Evolutionary conservation across 768 basidiomycete species (phyloP).

Genomic region (Naganishia antarctica): DNA sequence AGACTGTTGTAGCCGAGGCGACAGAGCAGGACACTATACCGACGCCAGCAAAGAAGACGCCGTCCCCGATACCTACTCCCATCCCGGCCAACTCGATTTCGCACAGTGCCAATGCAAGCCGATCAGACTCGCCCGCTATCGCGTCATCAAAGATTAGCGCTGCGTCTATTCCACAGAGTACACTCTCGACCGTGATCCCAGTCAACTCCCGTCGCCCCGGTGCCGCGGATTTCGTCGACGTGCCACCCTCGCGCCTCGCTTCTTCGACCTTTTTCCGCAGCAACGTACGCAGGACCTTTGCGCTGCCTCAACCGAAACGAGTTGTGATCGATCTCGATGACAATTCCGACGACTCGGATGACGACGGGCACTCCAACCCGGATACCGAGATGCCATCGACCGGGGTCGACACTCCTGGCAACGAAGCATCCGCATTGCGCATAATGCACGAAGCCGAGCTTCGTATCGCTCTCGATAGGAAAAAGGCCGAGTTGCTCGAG

Average conservation of each 20-base stretch:
- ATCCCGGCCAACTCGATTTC: not conserved
- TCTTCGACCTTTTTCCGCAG: constrained; percentile 16
- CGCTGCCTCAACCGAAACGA: constrained; percentile 10
- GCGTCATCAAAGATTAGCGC: not conserved
- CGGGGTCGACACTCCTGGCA: not conserved
- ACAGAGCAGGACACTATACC: too few species aligned
- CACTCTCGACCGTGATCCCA: not conserved
- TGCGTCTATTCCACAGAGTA: not conserved
- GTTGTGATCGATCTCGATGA: constrained; percentile 15
- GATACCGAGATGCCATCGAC: not conserved
- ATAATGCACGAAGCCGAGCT: constrained; percentile 14
- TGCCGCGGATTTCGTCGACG: constrained; percentile 15
- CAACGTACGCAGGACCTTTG: constrained; percentile 8
- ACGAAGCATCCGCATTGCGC: not conserved
- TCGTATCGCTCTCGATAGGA: constrained; percentile 11
- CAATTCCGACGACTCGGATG: constrained; percentile 9
- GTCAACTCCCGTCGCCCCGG: constrained; percentile 1
- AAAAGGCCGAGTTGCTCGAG: constrained; percentile 3
- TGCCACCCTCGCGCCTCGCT: not conserved
- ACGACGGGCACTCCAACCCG: not conserved
- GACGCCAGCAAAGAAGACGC: not conserved
- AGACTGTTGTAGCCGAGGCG: not conserved
- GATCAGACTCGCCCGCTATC: not conserved
- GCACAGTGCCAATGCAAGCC: not conserved
- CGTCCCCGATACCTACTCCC: not conserved